These are phyloP conservation scores for Trametes maxima DNA, from an alignment of 768 basidiomycete genomes.

Conservation along the genomic window DNA sequence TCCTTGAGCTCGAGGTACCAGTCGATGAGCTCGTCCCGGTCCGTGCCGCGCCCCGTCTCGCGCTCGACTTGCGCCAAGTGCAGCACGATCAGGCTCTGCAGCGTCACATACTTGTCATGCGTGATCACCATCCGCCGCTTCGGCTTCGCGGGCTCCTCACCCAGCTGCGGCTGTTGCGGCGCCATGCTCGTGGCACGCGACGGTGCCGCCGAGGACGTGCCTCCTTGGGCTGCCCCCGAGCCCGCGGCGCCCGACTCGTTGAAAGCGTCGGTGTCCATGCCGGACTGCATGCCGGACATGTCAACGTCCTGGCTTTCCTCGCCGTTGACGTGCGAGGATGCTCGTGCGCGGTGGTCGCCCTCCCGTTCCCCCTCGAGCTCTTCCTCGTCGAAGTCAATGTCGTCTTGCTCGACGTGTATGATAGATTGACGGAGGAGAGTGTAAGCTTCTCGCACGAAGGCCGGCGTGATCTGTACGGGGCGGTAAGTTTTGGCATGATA, in stretches of 20 bases:
- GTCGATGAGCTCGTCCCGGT: constrained; percentile 90
- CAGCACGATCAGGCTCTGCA: constrained; percentile 87
- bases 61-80: constrained; percentile 79
- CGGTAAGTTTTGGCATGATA: background rate
- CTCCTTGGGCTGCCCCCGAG: constrained; percentile 35
- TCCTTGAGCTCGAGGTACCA: constrained; percentile 96
- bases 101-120: constrained; percentile 90
- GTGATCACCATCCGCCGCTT: constrained; percentile 89
- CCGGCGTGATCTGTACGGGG: constrained; percentile 75
- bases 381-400: constrained; percentile 96
- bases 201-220: constrained; percentile 24
- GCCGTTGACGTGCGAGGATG: constrained; percentile 34
- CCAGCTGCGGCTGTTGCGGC: constrained; percentile 16
- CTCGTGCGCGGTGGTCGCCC: constrained; percentile 38
- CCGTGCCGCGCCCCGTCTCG: constrained; percentile 73
- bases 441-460: constrained; percentile 95
- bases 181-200: constrained; percentile 29
- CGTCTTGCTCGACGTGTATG: constrained; percentile 99
- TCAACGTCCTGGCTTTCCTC: constrained; percentile 59
- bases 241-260: constrained; percentile 28
- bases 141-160: constrained; percentile 38
- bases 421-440: constrained; percentile 93
- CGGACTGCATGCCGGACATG: constrained; percentile 62
- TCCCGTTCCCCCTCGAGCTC: constrained; percentile 62
- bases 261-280: constrained; percentile 47